phyloP scores from a whole-genome alignment of 1,284 basidiomycete species.

The Chiua sp. region DNA sequence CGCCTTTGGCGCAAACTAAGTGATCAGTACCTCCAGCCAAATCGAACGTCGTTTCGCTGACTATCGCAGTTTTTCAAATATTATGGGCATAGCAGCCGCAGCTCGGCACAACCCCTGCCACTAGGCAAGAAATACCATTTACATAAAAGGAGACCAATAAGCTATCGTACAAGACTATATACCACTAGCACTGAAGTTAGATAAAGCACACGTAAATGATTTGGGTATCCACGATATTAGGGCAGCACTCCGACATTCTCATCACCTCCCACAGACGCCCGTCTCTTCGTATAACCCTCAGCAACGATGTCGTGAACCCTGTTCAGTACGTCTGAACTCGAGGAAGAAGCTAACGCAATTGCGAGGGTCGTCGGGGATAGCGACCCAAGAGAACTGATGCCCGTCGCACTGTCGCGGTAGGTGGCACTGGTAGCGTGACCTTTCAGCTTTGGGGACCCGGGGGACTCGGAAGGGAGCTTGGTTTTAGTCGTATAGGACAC shows the following conservation, averaged over 20 bases:
- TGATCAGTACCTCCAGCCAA: no score
- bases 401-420: slow-evolving; percentile 10
- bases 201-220: slow-evolving; percentile 13
- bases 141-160: neutral
- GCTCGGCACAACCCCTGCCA: no score
- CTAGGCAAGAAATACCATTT: no score
- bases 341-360: slow-evolving; percentile 26
- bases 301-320: slow-evolving; percentile 33
- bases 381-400: slow-evolving; percentile 20
- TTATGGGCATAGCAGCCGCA: no score
- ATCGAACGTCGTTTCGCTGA: no score
- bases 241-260: neutral
- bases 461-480: slow-evolving; percentile 4
- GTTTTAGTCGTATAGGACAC: neutral
- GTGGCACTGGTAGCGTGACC: slow-evolving; percentile 5
- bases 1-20: no score
- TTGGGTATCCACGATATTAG: slow-evolving; percentile 1
- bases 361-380: slow-evolving; percentile 32
- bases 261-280: slow-evolving; percentile 9
- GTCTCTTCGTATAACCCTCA: slow-evolving; percentile 22
- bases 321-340: slow-evolving; percentile 27
- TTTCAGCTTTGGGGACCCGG: slow-evolving; percentile 18
- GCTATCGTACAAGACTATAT: neutral
- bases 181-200: slow-evolving; percentile 3
- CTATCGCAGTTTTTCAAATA: no score